Conservation (phyloP, 2,329 filamentous ascomycete species). For the Pseudogymnoascus sp. region DNA sequence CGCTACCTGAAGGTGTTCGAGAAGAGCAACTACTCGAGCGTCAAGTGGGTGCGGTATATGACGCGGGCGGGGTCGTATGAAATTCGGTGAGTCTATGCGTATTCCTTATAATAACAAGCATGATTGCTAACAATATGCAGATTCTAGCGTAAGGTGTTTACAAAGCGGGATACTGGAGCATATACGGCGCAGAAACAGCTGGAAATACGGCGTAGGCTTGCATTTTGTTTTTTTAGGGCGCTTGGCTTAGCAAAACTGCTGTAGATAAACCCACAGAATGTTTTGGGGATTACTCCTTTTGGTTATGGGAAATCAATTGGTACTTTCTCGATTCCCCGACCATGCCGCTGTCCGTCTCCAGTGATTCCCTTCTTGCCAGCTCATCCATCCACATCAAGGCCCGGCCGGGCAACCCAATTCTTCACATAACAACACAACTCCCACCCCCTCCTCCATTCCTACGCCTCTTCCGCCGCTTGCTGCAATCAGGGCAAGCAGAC, state of each 20-base stretch:
- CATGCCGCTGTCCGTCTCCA: background rate
- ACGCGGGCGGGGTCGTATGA: constrained; percentile 96
- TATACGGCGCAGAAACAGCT: background rate
- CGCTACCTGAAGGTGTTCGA: constrained; percentile 98
- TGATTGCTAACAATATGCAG: background rate
- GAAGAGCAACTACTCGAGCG: constrained; percentile 97
- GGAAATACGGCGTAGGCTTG: constrained; percentile 1
- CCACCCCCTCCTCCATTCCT: background rate
- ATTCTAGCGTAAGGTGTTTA: constrained; percentile 3
- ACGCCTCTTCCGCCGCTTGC: background rate
- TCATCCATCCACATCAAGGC: background rate
- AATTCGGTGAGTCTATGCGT: constrained; percentile 56
- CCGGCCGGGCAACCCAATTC: background rate
- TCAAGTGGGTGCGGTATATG: constrained; percentile 99
- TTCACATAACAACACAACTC: background rate
- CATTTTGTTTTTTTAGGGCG: background rate
- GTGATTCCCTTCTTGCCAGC: background rate
- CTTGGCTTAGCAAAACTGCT: background rate
- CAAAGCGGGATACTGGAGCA: constrained; percentile 5
- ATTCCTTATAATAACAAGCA: background rate
- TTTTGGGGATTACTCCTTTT: background rate
- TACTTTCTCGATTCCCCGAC: background rate
- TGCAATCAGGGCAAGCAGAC: background rate
- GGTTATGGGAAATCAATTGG: background rate
- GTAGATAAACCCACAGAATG: background rate